A percentile compares a stretch with the other conserved stretches of the same genome.
Conservation (phyloP, 257 asterid genomes). For the Handroanthus guayacan region DNA sequence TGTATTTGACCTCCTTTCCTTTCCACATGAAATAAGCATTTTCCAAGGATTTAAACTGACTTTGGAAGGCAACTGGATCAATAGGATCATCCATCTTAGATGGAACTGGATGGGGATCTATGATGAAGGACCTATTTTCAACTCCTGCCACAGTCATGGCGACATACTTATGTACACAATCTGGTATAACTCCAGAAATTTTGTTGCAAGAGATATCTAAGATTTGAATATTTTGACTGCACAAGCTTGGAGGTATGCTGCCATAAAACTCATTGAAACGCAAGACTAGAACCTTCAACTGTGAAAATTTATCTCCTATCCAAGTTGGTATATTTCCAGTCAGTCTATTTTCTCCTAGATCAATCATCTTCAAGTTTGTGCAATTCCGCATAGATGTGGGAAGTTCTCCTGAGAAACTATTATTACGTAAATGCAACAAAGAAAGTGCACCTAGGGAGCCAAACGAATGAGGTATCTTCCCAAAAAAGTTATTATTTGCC, state of each 20-base stretch:
- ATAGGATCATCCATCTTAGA: too few relatives aligned
- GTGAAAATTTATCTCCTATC: conserved; percentile 14
- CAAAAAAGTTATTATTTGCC: conserved; percentile 25
- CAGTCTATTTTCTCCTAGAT: conserved; percentile 20
- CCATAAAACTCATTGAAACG: conserved; percentile 8
- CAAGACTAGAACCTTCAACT: background rate
- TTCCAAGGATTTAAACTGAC: too few relatives aligned
- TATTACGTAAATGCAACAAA: conserved; percentile 14
- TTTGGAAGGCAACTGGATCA: too few relatives aligned
- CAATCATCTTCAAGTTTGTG: background rate
- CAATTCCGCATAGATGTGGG: conserved; percentile 36
- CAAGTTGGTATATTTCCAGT: conserved; percentile 25
- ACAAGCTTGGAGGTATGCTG: conserved; percentile 14
- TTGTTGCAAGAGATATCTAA: conserved; percentile 16
- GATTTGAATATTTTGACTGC: background rate
- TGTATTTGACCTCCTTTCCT: background rate
- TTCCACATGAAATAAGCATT: background rate
- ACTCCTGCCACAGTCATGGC: background rate
- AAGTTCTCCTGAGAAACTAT: conserved; percentile 31
- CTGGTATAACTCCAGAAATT: conserved; percentile 26
- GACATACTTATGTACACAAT: conserved; percentile 21
- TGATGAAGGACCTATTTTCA: background rate
- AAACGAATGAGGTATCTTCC: conserved; percentile 9
- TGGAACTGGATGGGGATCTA: too few relatives aligned
- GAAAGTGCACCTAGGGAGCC: background rate